Conservation (phyloP, 257 asterid genomes). For the Solanum tarijense region DNA sequence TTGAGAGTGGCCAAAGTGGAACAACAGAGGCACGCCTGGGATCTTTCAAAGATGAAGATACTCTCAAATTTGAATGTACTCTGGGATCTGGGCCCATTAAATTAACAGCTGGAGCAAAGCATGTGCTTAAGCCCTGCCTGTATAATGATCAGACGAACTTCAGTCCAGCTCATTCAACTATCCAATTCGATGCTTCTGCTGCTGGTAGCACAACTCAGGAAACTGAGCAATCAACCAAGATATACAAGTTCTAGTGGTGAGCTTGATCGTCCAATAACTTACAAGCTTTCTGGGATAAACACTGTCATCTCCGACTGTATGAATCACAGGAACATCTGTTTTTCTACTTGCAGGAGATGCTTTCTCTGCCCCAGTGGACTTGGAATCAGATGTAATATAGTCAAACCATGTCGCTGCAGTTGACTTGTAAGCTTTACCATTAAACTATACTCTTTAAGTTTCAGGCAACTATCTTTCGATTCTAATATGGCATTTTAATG, state of each 20-base stretch:
- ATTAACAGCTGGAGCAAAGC: constrained; percentile 33
- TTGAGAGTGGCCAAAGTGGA: constrained; percentile 11
- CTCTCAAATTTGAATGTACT: constrained; percentile 5
- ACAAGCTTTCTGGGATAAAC: neutral
- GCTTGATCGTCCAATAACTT: neutral
- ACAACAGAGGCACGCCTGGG: constrained; percentile 1
- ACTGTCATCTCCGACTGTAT: neutral
- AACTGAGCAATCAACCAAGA: constrained; percentile 19
- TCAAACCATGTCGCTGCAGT: neutral
- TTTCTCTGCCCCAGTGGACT: neutral
- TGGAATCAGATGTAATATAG: neutral
- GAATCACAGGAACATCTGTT: neutral
- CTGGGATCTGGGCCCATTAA: constrained; percentile 27
- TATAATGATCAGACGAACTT: constrained; percentile 18
- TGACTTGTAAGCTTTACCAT: neutral
- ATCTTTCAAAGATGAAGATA: constrained; percentile 4
- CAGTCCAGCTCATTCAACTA: constrained; percentile 16
- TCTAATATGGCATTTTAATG: neutral
- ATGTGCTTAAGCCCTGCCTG: constrained; percentile 27
- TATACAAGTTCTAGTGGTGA: constrained; percentile 21
- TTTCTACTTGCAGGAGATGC: neutral
- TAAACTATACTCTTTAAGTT: neutral
- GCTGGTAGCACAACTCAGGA: constrained; percentile 14
- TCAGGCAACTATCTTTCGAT: neutral
- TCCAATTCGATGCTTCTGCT: constrained; percentile 10